Conservation (phyloP, 2,329 filamentous ascomycete genomes). For the Corinectria fuckeliana region DNA sequence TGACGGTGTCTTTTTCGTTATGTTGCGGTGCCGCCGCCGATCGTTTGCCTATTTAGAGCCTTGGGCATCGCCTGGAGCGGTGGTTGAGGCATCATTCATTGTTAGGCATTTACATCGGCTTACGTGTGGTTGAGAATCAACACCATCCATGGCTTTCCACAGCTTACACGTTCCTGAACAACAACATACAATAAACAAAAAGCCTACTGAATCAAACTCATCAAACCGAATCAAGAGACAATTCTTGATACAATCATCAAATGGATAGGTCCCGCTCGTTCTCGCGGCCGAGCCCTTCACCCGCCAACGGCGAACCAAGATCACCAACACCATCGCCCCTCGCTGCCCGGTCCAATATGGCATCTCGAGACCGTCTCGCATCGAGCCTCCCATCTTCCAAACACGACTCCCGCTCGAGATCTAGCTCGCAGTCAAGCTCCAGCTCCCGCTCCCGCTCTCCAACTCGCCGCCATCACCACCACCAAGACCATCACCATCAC, state of each 20-base stretch:
- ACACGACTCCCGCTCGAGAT: constrained; percentile 23
- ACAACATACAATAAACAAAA: neutral
- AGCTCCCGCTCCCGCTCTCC: constrained; percentile 30
- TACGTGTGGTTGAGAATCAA: neutral
- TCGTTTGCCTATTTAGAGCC: constrained; percentile 12
- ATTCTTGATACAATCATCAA: neutral
- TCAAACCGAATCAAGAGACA: neutral
- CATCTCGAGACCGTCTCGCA: constrained; percentile 24
- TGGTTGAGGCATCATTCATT: neutral
- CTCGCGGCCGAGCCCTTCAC: constrained; percentile 31
- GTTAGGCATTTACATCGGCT: neutral
- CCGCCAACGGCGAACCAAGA: constrained; percentile 6
- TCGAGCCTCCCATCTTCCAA: constrained; percentile 16
- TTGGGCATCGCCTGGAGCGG: neutral
- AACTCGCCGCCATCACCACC: constrained; percentile 18
- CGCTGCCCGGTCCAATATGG: constrained; percentile 17
- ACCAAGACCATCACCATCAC: constrained; percentile 27
- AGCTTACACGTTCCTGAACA: neutral
- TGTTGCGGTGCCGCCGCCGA: constrained; percentile 3
- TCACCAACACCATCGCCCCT: constrained; percentile 24
- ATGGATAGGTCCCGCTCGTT: constrained; percentile 24
- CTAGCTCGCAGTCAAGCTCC: constrained; percentile 32
- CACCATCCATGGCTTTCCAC: neutral
- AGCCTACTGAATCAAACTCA: neutral
- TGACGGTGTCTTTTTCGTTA: neutral